phyloP scores from a whole-genome alignment of 805 yeast species.

The Saturnispora halmiae region DNA sequence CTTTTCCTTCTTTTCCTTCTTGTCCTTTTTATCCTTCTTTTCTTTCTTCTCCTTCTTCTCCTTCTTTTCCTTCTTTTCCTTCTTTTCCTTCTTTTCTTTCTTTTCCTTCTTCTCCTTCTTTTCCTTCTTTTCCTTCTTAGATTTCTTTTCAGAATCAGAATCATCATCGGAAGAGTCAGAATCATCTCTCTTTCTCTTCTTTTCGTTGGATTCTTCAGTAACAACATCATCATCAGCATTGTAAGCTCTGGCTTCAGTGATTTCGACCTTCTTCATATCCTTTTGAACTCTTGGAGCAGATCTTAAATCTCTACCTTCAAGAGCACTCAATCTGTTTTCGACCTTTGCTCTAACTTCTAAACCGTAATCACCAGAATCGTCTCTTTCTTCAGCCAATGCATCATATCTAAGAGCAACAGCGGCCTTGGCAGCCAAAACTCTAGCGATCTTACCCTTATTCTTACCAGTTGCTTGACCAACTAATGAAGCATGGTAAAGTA shows the following conservation, averaged over 20 bases:
- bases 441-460: conserved; percentile 97
- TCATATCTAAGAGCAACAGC: conserved; percentile 95
- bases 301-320: conserved; percentile 95
- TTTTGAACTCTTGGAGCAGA: conserved; percentile 76
- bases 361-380: conserved; percentile 91
- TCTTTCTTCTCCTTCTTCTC: conserved; percentile 23
- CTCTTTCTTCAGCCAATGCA: conserved; percentile 94
- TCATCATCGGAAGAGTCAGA: conserved; percentile 20
- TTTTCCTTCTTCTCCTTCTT: conserved; percentile 17
- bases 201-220: conserved; percentile 14
- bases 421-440: conserved; percentile 97
- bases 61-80: conserved; percentile 27
- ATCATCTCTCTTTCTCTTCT: conserved; percentile 20
- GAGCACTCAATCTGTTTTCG: conserved; percentile 85
- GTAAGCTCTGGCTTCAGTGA: conserved; percentile 78
- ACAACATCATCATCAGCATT: conserved; percentile 82
- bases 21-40: conserved; percentile 20
- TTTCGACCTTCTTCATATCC: conserved; percentile 78
- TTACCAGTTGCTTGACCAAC: conserved; percentile 98
- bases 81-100: conserved; percentile 27
- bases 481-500: conserved; percentile 90
- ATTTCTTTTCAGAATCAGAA: conserved; percentile 18
- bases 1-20: conserved; percentile 26
- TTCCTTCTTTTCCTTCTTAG: conserved; percentile 21
- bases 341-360: conserved; percentile 85